Base-by-base conservation (phyloP, 345 rosid genomes). In the Heritiera littoralis region DNA sequence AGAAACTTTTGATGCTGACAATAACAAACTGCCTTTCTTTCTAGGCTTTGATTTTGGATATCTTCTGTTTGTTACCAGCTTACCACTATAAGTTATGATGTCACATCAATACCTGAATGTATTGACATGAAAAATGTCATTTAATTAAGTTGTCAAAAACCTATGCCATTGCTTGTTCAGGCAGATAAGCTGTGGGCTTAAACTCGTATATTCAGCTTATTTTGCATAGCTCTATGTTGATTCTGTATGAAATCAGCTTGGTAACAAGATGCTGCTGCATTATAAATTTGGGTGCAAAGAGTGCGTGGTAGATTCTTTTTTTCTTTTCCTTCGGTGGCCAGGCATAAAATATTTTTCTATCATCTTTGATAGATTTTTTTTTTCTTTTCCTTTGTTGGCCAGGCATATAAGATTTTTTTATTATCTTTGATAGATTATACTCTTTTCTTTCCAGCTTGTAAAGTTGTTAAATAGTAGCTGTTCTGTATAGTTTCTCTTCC, bases 401-500 rank as follows among this genome's bases (percentile, higher is more conserved):
- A 5, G 66, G 32, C 63, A n/a, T 56, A 43, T n/a, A 2, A n/a
- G 77, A 12, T 3, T 67, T 3, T 40, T 68, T 1, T 43, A 67
- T 1, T 46, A 55, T 0, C 17, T 54, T 55, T 38, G 58, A 30
- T 52, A 72, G 14, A 72, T 72, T 14, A 15, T 35, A 14, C 28
- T 52, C 32, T 9, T 66, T 51, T 55, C 58, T 75, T 40, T 58
- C 35, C 73, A 48, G 49, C 64, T 54, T 55, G 46, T 55, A 55
- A 73, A 55, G 64, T 38, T 55, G 76, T 73, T 38, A 55, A 41
- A 43, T 32, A 43, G 72, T 43, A n/a, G 54, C 72, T 20, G 54
- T n/a, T 67, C 12, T 67, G 5, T 43, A n/a, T 43, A 10, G 51
- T 66, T 18, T 66, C 23, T 67, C 17, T 23, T 20, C 23, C 18